phyloP scores from a whole-genome alignment of 768 basidiomycete species.

The Ramaria rubella region DNA sequence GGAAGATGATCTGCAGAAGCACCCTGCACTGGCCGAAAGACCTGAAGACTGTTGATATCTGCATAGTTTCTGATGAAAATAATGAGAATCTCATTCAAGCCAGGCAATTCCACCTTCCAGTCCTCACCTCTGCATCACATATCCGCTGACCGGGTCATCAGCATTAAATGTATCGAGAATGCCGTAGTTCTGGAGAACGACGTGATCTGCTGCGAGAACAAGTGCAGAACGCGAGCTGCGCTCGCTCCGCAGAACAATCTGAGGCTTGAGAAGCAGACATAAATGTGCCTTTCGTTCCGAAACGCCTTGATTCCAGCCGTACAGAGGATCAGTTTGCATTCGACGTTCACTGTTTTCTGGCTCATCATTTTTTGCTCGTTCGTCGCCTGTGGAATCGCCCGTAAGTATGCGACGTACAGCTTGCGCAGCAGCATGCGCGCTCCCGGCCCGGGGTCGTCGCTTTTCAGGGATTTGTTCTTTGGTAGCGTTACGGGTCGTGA shows the following conservation, averaged over 20 bases:
- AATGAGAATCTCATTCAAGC: not conserved
- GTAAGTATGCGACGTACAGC: slow-evolving; percentile 59
- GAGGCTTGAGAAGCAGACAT: slow-evolving; percentile 85
- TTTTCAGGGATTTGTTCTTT: slow-evolving; percentile 23
- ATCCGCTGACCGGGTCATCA: slow-evolving; percentile 79
- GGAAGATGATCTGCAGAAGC: slow-evolving; percentile 42
- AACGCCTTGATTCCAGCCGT: slow-evolving; percentile 69
- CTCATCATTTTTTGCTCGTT: slow-evolving; percentile 36
- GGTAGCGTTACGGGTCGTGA: slow-evolving; percentile 19
- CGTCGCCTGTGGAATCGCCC: slow-evolving; percentile 47
- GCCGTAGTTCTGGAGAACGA: slow-evolving; percentile 68
- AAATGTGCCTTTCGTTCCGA: slow-evolving; percentile 66
- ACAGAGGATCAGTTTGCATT: slow-evolving; percentile 46
- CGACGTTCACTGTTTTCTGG: slow-evolving; percentile 21
- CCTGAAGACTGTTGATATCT: slow-evolving; percentile 74
- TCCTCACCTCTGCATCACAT: slow-evolving; percentile 74
- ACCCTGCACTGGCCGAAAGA: slow-evolving; percentile 61
- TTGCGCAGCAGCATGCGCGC: slow-evolving; percentile 58
- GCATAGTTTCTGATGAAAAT: slow-evolving; percentile 58
- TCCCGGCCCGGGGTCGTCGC: slow-evolving; percentile 27
- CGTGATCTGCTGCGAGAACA: slow-evolving; percentile 72
- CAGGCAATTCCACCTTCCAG: slow-evolving; percentile 3
- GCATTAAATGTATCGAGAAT: slow-evolving; percentile 75
- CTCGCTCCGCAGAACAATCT: slow-evolving; percentile 72
- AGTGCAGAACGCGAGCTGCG: slow-evolving; percentile 50